Base-by-base conservation (phyloP, 2,329 filamentous ascomycete genomes). In the Diplodia sapinea region DNA sequence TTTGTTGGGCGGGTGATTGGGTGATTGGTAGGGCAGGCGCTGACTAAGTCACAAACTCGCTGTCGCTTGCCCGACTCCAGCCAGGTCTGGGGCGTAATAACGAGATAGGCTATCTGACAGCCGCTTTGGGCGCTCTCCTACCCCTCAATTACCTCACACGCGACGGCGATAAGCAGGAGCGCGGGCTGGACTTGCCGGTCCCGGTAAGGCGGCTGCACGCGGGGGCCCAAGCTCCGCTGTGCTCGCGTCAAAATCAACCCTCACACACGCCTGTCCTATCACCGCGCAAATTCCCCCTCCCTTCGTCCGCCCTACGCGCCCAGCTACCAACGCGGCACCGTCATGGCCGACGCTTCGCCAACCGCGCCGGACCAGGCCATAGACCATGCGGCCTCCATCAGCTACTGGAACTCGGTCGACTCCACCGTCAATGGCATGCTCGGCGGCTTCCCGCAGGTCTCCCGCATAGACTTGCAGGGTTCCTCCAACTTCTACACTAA, bases 361-460 rank as follows among this genome's bases (percentile, higher is more conserved):
- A 49, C 65, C 64, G 71, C 71, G 23, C 74, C 77, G 43, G 82
- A 84, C 72, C 79, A 81, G 61, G 75, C 78, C 20, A 84, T 84
- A 73, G 73, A 83, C 73, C 76, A 80, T 69, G 70, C 74, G 49
- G 77, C 77, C 29, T 80, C 82, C 33, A 73, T 84, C 57, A 72
- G 73, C 65, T 86, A 88, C 79, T 88, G 85, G 85, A 80, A 81
- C 69, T 74, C 74, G 47, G 81, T 85, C 68, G 79, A 82, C 47
- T 80, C 85, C 12, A 83, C 85, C 69, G 84, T 86, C 70, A 85
- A 90, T 72, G 92, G 92, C 74, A 94, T 95, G 89, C 89, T 96
- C 1, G 93, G 92, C 69, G 91, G 85, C 68, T 94, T 78, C 82
- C 87, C 87, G 1, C 84, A 88, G 76, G 85, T 91, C 74, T 90